phyloP scores from a whole-genome alignment of 495 filamentous ascomycete species.

The Penicillium waksmanii region DNA sequence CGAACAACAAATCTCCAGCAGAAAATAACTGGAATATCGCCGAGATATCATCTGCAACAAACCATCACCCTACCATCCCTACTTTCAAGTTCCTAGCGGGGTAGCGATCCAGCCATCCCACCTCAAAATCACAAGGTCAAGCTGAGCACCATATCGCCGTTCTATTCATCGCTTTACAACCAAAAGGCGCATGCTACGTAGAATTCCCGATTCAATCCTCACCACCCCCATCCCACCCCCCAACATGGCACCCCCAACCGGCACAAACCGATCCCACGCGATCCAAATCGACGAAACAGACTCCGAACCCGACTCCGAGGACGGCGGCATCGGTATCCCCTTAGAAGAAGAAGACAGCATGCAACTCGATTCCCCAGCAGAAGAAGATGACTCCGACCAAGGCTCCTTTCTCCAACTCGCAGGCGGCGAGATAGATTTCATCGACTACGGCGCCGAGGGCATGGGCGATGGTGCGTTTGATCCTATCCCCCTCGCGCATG shows the following conservation, averaged over 20 bases:
- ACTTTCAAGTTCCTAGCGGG: not conserved
- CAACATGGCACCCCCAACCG: not conserved
- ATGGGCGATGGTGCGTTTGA: slow-evolving; percentile 16
- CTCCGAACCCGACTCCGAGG: slow-evolving; percentile 25
- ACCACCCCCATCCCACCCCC: too few species aligned
- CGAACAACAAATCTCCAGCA: not conserved
- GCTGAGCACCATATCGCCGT: too few species aligned
- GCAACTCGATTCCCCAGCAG: slow-evolving; percentile 18
- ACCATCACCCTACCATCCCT: not conserved
- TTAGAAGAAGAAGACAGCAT: slow-evolving; percentile 13
- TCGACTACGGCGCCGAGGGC: slow-evolving; percentile 9
- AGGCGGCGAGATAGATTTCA: slow-evolving; percentile 8
- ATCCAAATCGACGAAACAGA: slow-evolving; percentile 18
- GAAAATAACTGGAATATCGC: not conserved
- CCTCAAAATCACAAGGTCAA: not conserved
- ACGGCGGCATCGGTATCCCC: slow-evolving; percentile 16
- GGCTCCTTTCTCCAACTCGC: slow-evolving; percentile 7
- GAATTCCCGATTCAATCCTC: not conserved
- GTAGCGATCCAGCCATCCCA: not conserved
- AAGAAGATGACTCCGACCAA: not conserved
- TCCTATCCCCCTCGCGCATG: too few species aligned
- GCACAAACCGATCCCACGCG: slow-evolving; percentile 10
- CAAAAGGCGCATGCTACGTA: not conserved
- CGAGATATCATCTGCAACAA: not conserved
- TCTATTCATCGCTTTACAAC: too few species aligned